Percentiles rank a stretch among this genome's conserved stretches.
These are phyloP conservation scores for Chrysoporthe puriensis DNA, from an alignment of 2,329 filamentous ascomycete species.

Conservation along the genomic window DNA sequence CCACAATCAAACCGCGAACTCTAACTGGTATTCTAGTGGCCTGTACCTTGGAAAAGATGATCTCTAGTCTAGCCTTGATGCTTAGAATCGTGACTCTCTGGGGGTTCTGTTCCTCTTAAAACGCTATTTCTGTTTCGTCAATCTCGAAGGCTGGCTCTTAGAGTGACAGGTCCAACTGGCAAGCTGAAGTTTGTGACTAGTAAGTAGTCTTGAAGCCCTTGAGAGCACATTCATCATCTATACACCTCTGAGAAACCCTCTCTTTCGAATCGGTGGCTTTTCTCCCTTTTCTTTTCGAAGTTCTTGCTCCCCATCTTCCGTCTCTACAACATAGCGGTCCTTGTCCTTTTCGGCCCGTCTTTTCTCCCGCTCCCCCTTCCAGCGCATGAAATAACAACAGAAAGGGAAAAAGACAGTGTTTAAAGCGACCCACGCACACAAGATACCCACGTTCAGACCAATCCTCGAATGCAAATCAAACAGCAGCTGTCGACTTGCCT, in stretches of 20 bases:
- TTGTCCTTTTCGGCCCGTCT: slow-evolving; percentile 33
- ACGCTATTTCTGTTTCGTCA: not conserved
- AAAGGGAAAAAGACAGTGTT: slow-evolving; percentile 58
- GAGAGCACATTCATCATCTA: slow-evolving; percentile 11
- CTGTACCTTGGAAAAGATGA: not conserved
- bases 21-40: not conserved
- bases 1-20: not conserved
- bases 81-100: not conserved
- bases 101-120: not conserved
- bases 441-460: slow-evolving; percentile 62
- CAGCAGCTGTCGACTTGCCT: slow-evolving; percentile 61
- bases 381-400: slow-evolving; percentile 47
- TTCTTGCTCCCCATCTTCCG: slow-evolving; percentile 34
- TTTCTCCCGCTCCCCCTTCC: slow-evolving; percentile 42
- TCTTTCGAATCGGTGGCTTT: slow-evolving; percentile 37
- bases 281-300: slow-evolving; percentile 35
- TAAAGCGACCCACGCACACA: slow-evolving; percentile 61
- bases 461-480: slow-evolving; percentile 63
- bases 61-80: not conserved
- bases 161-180: too few relatives aligned
- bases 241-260: slow-evolving; percentile 39
- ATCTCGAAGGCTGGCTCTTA: not conserved
- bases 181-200: not conserved
- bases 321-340: slow-evolving; percentile 36
- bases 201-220: not conserved